Base-by-base conservation (phyloP, 306 rosid species). In the Quillaja saponaria region DNA sequence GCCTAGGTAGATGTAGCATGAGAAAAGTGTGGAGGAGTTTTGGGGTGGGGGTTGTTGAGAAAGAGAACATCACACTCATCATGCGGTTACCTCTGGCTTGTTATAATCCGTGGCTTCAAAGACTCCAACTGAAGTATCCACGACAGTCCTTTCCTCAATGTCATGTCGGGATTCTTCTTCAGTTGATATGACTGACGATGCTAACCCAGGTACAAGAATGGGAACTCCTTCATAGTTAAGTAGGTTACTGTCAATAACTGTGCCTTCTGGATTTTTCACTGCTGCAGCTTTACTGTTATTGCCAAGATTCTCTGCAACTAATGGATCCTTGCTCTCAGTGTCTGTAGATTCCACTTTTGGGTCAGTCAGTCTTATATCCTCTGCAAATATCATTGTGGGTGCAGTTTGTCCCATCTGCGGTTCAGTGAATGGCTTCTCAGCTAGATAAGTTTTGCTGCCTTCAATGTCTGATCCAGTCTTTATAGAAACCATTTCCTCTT, bases 11-110 rank as follows among this genome's bases (percentile, higher is more conserved):
- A 67, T 50, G 55, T 21, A 73, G 59, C 31, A 49, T n/a, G 71
- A 51, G 40, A 58, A 60, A 72, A 13, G 13, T 16, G 42, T 67
- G 44, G 49, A 49, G 60, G 57, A 40, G 55, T 49, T 13, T 48
- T 13, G 50, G 42, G 25, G 34, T 55, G 10, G 42, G n/a, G n/a
- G n/a, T n/a, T n/a, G n/a, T n/a, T n/a, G 41, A 67, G 55, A 68
- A 65, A 76, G 61, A 61, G 65, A 74, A 67, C 72, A 13, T 60
- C 76, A 74, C 75, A 60, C 81, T 78, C 82, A 72, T 89, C 95
- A 89, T 79, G 85, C 77, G n/a, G 69, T 90, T 90, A 86, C 95
- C 96, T 90, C 89, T 35, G 95, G 84, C 72, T 67, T 31, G 57
- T 69, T 71, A 77, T 57, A 82, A 49, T 60, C 88, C 34, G 19